These are phyloP conservation scores for Maudiozyma turicensis DNA, from an alignment of 805 yeast genomes.

Conservation along the genomic window DNA sequence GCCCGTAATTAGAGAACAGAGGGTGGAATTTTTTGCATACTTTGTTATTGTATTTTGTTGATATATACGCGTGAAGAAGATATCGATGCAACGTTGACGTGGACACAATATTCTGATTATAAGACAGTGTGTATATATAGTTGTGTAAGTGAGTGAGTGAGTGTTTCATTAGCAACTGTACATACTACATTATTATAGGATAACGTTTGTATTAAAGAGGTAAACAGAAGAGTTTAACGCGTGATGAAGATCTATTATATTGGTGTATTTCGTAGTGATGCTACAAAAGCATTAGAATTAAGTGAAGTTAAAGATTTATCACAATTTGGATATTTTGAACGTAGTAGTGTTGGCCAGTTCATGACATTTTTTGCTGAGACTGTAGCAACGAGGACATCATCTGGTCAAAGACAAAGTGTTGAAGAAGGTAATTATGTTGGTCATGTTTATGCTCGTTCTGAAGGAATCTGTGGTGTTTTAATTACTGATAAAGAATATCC, in stretches of 20 bases:
- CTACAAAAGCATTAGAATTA: slow-evolving; percentile 59
- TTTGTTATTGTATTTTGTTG: no score
- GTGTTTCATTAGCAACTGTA: no score
- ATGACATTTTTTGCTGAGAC: slow-evolving; percentile 92
- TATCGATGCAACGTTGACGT: no score
- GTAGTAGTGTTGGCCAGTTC: slow-evolving; percentile 75
- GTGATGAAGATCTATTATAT: slow-evolving; percentile 84
- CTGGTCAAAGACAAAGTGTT: slow-evolving; percentile 89
- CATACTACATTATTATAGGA: no score
- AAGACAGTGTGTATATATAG: no score
- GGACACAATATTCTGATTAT: no score
- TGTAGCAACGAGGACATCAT: slow-evolving; percentile 73
- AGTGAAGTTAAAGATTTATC: slow-evolving; percentile 73
- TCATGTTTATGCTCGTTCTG: slow-evolving; percentile 82
- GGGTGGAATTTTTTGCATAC: no score
- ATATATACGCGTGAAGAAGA: no score
- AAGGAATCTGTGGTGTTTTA: slow-evolving; percentile 85
- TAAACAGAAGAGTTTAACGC: no score
- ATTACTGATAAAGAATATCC: slow-evolving; percentile 95
- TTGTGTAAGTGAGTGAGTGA: no score
- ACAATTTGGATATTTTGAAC: slow-evolving; percentile 83
- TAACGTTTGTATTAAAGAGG: no score
- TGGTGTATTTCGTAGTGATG: slow-evolving; percentile 64
- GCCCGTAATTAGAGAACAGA: no score
- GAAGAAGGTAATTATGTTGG: slow-evolving; percentile 89